These are phyloP conservation scores for Samsoniella hepiali DNA, from an alignment of 2,329 filamentous ascomycete species.

Conservation along the genomic window DNA sequence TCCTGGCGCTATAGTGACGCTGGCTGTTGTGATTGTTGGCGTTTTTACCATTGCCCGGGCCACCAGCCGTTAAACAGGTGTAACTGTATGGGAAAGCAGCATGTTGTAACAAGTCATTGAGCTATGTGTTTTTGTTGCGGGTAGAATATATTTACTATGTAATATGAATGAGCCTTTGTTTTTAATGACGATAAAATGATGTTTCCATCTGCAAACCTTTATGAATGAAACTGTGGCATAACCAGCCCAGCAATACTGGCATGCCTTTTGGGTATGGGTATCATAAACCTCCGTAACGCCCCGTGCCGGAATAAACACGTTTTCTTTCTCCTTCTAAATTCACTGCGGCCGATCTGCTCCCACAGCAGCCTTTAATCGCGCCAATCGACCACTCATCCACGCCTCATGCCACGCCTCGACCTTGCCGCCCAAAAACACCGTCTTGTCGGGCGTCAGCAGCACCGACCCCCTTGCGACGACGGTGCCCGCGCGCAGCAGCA, in stretches of 20 bases:
- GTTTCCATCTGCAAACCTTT: not conserved
- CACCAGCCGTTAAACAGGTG: constrained; percentile 40
- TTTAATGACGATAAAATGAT: constrained; percentile 1
- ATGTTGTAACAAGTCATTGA: constrained; percentile 13
- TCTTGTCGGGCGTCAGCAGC: constrained; percentile 68
- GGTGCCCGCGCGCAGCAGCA: constrained; percentile 64
- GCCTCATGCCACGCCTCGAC: constrained; percentile 75
- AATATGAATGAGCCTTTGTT: constrained; percentile 20
- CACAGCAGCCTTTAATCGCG: constrained; percentile 61
- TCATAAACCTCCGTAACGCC: too few species aligned
- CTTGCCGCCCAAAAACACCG: constrained; percentile 80
- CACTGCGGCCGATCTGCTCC: constrained; percentile 31
- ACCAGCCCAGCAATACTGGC: too few species aligned
- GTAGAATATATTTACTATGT: constrained; percentile 19
- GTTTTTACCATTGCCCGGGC: constrained; percentile 85
- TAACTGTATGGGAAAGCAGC: not conserved
- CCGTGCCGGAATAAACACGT: not conserved
- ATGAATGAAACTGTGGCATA: too few species aligned
- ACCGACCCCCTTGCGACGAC: constrained; percentile 72
- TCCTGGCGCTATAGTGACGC: constrained; percentile 89
- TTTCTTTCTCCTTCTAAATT: too few species aligned
- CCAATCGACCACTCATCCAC: constrained; percentile 72
- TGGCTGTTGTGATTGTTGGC: constrained; percentile 89
- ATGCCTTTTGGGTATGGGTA: too few species aligned
- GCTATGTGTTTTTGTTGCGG: constrained; percentile 3